Evolutionary conservation across 495 filamentous ascomycete species (phyloP).

Genomic region (Patellaria atrata): DNA sequence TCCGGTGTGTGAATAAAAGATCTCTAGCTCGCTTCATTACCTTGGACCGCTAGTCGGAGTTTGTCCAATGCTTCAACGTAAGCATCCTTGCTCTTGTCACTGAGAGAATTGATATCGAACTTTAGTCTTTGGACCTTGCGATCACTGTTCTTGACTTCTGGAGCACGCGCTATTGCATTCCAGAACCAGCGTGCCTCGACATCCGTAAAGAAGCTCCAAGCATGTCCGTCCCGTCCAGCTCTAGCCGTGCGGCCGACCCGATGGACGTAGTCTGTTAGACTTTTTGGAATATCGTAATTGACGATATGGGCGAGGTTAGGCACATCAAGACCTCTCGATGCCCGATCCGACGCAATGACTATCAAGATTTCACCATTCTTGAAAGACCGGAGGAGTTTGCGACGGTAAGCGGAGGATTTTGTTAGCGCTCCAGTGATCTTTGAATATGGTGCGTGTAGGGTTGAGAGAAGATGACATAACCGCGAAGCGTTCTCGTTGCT

Average conservation of each 20-base stretch:
- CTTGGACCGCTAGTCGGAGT: conserved; percentile 16
- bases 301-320: conserved; percentile 65
- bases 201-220: conserved; percentile 69
- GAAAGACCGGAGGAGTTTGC: conserved; percentile 51
- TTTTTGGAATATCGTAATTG: conserved; percentile 85
- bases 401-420: conserved; percentile 53
- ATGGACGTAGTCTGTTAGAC: conserved; percentile 73
- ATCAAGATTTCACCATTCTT: conserved; percentile 47
- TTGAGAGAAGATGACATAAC: conserved; percentile 58
- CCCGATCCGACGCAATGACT: conserved; percentile 81
- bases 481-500: conserved; percentile 73
- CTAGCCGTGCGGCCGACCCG: conserved; percentile 84
- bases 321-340: conserved; percentile 84
- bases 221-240: conserved; percentile 59
- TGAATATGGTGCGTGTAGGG: conserved; percentile 46
- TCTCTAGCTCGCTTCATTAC: no score
- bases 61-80: conserved; percentile 16
- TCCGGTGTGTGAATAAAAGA: no score
- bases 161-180: conserved; percentile 48
- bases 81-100: conserved; percentile 8
- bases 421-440: conserved; percentile 54
- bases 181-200: conserved; percentile 78
- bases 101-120: conserved; percentile 5
- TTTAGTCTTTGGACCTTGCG: conserved; percentile 12
- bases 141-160: conserved; percentile 7